Percentiles rank a stretch among this genome's conserved stretches.
Evolutionary conservation across 1,139 yeast genomes (phyloP).

Genomic region (Kodamaea ohmeri): DNA sequence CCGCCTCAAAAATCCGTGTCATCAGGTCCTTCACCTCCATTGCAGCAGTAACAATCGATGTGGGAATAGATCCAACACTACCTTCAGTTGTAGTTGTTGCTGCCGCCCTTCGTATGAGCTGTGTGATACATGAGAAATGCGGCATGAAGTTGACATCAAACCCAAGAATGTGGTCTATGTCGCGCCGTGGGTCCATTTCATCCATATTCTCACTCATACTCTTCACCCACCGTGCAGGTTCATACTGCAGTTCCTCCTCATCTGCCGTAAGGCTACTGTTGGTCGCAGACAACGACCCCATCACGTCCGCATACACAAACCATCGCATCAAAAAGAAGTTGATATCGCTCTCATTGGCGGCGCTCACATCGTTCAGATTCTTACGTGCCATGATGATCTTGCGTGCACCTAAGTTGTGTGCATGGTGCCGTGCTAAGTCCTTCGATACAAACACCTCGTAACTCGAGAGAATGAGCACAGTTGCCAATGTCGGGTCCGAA

Average conservation of each 20-base stretch:
- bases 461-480: conserved; percentile 60
- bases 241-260: conserved; percentile 12
- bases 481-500: conserved; percentile 65
- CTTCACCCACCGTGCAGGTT: conserved; percentile 20
- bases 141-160: conserved; percentile 56
- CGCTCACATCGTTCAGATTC: conserved; percentile 8
- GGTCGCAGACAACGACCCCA: conserved; percentile 55
- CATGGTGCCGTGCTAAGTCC: conserved; percentile 54
- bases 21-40: conserved; percentile 45
- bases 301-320: conserved; percentile 69
- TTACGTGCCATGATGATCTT: conserved; percentile 64
- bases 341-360: conserved; percentile 37
- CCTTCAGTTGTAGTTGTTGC: conserved; percentile 21
- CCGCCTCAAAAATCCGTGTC: conserved; percentile 29
- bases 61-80: conserved; percentile 24
- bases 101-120: conserved; percentile 42
- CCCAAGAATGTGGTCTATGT: conserved; percentile 59
- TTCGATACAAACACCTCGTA: conserved; percentile 55
- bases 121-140: conserved; percentile 44
- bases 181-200: conserved; percentile 31
- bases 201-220: conserved; percentile 13
- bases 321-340: conserved; percentile 64
- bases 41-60: conserved; percentile 40
- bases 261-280: conserved; percentile 23
- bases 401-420: conserved; percentile 67